These are phyloP conservation scores for Cryphonectria naterciae DNA, from an alignment of 2,329 filamentous ascomycete species.

Conservation along the genomic window DNA sequence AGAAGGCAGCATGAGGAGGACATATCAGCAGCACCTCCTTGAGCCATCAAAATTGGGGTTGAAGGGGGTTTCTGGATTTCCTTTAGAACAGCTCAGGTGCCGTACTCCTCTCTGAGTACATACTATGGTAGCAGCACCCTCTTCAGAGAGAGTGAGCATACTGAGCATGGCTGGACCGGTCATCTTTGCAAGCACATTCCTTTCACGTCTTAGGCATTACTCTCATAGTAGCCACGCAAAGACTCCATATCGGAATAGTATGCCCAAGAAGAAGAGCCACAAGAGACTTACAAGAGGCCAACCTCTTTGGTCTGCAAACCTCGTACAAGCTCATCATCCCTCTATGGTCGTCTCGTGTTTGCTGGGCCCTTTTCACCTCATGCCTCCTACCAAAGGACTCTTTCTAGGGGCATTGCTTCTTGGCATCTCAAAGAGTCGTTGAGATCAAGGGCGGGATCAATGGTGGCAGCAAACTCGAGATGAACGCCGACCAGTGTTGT, in stretches of 20 bases:
- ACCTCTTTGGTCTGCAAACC: background rate
- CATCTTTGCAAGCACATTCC: background rate
- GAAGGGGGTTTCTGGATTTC: no score
- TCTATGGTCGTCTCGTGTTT: constrained; percentile 3
- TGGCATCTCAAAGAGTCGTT: constrained; percentile 20
- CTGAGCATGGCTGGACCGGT: background rate
- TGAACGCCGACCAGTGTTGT: constrained; percentile 12
- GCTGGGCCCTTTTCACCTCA: background rate
- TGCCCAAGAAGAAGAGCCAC: background rate
- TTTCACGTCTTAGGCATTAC: background rate
- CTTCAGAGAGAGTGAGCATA: no score
- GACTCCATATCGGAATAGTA: no score
- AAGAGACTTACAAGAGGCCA: background rate
- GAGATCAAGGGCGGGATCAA: background rate
- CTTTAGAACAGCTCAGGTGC: background rate
- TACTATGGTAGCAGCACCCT: background rate
- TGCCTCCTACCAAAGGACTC: background rate
- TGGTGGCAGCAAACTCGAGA: constrained; percentile 23
- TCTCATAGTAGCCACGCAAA: background rate
- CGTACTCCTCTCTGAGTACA: background rate
- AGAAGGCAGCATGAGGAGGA: background rate
- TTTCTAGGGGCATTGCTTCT: background rate
- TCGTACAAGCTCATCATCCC: background rate
- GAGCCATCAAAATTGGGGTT: background rate
- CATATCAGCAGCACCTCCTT: background rate